Percentiles rank a stretch among this genome's conserved stretches.
These are phyloP conservation scores for Cruciata laevipes DNA, from an alignment of 257 asterid genomes.

Conservation along the genomic window DNA sequence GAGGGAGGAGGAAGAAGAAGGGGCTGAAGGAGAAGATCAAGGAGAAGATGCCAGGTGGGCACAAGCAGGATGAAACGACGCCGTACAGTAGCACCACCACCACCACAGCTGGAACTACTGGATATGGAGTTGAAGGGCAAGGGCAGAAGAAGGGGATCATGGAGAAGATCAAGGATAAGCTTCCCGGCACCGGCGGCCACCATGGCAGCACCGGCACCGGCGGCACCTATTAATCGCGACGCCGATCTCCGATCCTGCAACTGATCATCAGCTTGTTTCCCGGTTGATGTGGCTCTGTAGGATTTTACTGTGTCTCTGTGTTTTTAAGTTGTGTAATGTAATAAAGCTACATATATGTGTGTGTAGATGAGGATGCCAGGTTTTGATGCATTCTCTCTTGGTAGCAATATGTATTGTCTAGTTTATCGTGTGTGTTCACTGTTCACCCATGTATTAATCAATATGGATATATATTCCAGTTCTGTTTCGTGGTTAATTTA, in stretches of 20 bases:
- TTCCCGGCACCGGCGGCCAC: conserved; percentile 36
- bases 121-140: conserved; percentile 19
- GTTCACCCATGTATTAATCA: no score
- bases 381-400: not conserved
- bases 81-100: not conserved
- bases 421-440: no score
- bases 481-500: no score
- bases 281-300: not conserved
- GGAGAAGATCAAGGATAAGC: conserved; percentile 79
- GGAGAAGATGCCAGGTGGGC: conserved; percentile 45
- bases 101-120: conserved; percentile 11
- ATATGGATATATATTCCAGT: no score
- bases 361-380: not conserved
- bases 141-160: conserved; percentile 65
- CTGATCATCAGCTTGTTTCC: no score
- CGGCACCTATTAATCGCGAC: not conserved
- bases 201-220: not conserved
- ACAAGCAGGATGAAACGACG: conserved; percentile 25
- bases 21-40: conserved; percentile 36
- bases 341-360: not conserved
- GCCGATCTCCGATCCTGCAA: no score
- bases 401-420: no score
- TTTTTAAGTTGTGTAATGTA: not conserved
- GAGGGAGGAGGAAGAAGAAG: conserved; percentile 37
- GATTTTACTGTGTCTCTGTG: not conserved